Evolutionary conservation across 495 filamentous ascomycete species (phyloP), one percentile per base, ranked within the genome.

Genomic region (Hamigera avellanea): DNA sequence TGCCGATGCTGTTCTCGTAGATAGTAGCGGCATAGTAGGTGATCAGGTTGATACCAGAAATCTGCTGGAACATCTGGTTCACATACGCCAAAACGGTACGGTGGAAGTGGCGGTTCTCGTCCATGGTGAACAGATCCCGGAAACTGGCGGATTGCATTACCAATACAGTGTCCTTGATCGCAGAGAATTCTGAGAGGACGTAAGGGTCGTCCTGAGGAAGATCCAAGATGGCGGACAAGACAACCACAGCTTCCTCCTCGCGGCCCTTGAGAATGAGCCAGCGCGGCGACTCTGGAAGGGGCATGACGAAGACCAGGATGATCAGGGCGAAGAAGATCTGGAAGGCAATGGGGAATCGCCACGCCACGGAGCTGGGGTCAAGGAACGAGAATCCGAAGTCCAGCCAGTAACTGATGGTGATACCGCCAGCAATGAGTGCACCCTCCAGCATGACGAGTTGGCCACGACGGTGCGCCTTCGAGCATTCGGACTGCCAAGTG

Each of bases 401-500:
- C 32, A 87, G 67, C 81, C 81, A 88, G 59, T 87, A 83, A 46
- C 68, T 73, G 50, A 86, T 61, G 41, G 74, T 78, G 43, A 86
- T 75, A 46, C 83, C 81, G 23, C 70, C 70, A 2, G 81, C 81
- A 44, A 85, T 81, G 54, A 83, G 63, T 12, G 79, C 62, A 26
- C 75, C 80, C 53, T 85, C 80, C 35, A 87, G 78, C 81, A 86
- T 85, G 52, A 87, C 78, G 46, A 87, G 62, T 44, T 81, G 79
- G 10, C 83, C 83, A 47, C 81, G 71, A 33, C 74, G 72, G 43
- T 86, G 78, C 2, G 81, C 69, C 44, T 78, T 81, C 32, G 78
- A 79, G 35, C 78, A 83, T 52, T 89, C 82, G 1, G 81, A 81
- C 46, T 86, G 82, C 80, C 80, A 88, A 1, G 77, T 81, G 0